Conservation (phyloP, 345 rosid species). For the Citrus hindsii region DNA sequence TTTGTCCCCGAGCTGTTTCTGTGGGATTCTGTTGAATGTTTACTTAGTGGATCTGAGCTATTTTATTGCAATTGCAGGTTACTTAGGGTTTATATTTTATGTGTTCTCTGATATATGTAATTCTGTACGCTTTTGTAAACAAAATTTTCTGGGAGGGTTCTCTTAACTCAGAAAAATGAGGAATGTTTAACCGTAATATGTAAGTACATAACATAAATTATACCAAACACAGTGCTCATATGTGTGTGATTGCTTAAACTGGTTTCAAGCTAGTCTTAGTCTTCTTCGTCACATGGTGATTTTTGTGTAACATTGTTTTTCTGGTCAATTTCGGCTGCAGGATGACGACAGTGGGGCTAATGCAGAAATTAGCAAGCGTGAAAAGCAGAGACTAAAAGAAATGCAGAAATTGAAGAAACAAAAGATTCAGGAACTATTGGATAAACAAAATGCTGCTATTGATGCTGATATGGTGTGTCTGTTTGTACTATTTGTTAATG, state of each 20-base stretch:
- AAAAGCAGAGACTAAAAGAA: constrained; percentile 78
- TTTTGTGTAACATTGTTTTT: not conserved
- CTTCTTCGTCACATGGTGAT: not conserved
- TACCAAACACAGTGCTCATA: not conserved
- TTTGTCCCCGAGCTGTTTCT: not conserved
- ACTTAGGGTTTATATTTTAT: not conserved
- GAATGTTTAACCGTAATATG: not conserved
- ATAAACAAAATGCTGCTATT: constrained; percentile 82
- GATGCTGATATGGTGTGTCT: constrained; percentile 86
- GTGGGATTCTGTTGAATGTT: not conserved
- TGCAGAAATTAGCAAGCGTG: constrained; percentile 74
- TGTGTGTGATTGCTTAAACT: not conserved
- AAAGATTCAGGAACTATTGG: constrained; percentile 92
- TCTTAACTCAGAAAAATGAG: not conserved
- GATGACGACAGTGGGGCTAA: constrained; percentile 39
- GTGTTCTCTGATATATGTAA: not conserved
- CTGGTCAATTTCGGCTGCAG: constrained; percentile 27
- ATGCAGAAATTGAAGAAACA: constrained; percentile 88
- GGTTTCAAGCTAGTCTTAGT: not conserved
- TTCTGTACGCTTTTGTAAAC: too few relatives aligned
- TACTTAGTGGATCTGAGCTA: constrained; percentile 7
- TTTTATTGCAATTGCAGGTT: not conserved
- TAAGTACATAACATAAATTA: too few relatives aligned
- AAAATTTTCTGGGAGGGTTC: not conserved
- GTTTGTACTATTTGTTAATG: not conserved